Percentiles rank a stretch among this genome's conserved stretches.
Evolutionary conservation across 176 grass and related monocot species (phyloP).

Genomic region (Zea mays): Zm-B73-REFERENCE-NAM-5.0 NC_050105.1:140798501-140799000

Average conservation of each 20-base stretch:
- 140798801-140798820: slow-evolving; percentile 68
- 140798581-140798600: slow-evolving; percentile 10
- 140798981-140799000: background rate
- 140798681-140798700: slow-evolving; percentile 35
- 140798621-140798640: slow-evolving; percentile 32
- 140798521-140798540: slow-evolving; percentile 68
- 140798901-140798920: background rate
- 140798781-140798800: slow-evolving; percentile 76
- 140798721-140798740: slow-evolving; percentile 70
- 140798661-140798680: slow-evolving; percentile 66
- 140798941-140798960: background rate
- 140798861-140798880: slow-evolving; percentile 58
- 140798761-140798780: slow-evolving; percentile 60
- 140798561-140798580: slow-evolving; percentile 10
- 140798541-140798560: slow-evolving; percentile 51
- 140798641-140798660: slow-evolving; percentile 45
- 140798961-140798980: slow-evolving; percentile 23
- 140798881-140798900: slow-evolving; percentile 20
- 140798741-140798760: slow-evolving; percentile 57
- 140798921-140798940: background rate
- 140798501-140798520: slow-evolving; percentile 40
- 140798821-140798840: slow-evolving; percentile 2
- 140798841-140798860: slow-evolving; percentile 40
- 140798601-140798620: slow-evolving; percentile 52
- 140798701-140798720: slow-evolving; percentile 35